A percentile compares a stretch with the other conserved stretches of the same genome.
Evolutionary conservation across 495 filamentous ascomycete genomes (phyloP).

Genomic region (Chaetomium tenue): DNA sequence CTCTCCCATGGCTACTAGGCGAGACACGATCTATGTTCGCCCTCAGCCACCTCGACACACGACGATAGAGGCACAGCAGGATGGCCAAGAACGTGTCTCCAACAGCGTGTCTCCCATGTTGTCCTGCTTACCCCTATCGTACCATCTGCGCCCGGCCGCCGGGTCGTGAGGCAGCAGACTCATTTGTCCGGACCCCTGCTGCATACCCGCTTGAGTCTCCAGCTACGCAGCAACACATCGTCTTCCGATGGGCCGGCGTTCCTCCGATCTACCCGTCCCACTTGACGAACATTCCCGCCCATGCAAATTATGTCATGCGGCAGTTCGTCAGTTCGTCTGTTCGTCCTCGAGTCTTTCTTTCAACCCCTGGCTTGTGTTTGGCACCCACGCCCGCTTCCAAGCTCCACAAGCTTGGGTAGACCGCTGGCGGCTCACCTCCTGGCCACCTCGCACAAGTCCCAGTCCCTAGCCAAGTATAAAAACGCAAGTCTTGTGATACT

Average conservation of each 20-base stretch:
- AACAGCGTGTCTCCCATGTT: not conserved
- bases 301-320: constrained; percentile 34
- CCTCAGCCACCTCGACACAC: not conserved
- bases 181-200: constrained; percentile 28
- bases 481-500: constrained; percentile 22
- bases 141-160: not conserved
- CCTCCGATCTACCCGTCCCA: constrained; percentile 15
- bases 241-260: constrained; percentile 28
- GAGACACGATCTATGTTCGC: not conserved
- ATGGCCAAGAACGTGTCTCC: not conserved
- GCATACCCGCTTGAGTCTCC: constrained; percentile 21
- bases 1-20: not conserved
- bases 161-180: constrained; percentile 11
- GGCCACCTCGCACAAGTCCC: constrained; percentile 10
- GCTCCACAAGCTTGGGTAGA: constrained; percentile 29
- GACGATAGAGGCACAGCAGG: not conserved
- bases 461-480: constrained; percentile 26
- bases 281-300: constrained; percentile 19
- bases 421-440: constrained; percentile 22
- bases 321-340: too few species aligned
- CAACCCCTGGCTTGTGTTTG: constrained; percentile 16
- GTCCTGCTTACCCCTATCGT: not conserved
- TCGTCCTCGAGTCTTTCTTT: constrained; percentile 10
- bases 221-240: constrained; percentile 21
- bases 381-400: constrained; percentile 22